Percentiles rank a stretch among this genome's conserved stretches.
phyloP scores from a whole-genome alignment of 2,329 filamentous ascomycete genomes.

The Cylindrodendrum hubeiense region DNA sequence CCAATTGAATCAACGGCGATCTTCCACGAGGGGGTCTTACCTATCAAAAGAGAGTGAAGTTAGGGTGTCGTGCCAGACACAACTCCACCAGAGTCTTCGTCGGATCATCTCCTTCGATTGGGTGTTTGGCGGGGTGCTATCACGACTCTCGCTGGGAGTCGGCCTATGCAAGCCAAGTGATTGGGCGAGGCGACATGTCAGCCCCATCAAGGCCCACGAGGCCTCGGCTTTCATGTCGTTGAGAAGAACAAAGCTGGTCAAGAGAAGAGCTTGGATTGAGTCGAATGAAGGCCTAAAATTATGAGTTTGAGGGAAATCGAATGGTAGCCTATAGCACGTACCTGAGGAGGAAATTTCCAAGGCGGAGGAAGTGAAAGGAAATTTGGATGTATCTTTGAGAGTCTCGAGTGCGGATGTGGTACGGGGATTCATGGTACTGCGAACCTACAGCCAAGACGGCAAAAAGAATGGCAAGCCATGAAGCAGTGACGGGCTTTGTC shows the following conservation, averaged over 20 bases:
- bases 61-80: conserved; percentile 75
- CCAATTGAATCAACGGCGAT: conserved; percentile 22
- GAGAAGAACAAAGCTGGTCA: conserved; percentile 72
- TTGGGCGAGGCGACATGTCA: conserved; percentile 75
- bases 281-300: conserved; percentile 69
- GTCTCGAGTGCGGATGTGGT: conserved; percentile 69
- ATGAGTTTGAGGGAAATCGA: conserved; percentile 17
- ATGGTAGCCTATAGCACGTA: conserved; percentile 41
- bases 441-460: conserved; percentile 74
- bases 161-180: conserved; percentile 71
- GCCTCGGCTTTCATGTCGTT: conserved; percentile 80
- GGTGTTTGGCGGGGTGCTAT: conserved; percentile 57
- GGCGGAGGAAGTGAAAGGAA: conserved; percentile 73
- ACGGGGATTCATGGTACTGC: conserved; percentile 75
- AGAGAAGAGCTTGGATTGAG: conserved; percentile 73
- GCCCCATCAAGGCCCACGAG: conserved; percentile 73
- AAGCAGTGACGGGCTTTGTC: conserved; percentile 68
- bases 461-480: conserved; percentile 76
- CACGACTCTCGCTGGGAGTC: conserved; percentile 58
- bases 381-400: conserved; percentile 73
- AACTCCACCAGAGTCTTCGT: conserved; percentile 73
- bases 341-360: conserved; percentile 74
- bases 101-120: conserved; percentile 67
- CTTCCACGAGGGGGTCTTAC: conserved; percentile 48
- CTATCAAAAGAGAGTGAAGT: conserved; percentile 76